phyloP scores from a whole-genome alignment of 139 green algal species.

The Picochlorum costavermella region DNA sequence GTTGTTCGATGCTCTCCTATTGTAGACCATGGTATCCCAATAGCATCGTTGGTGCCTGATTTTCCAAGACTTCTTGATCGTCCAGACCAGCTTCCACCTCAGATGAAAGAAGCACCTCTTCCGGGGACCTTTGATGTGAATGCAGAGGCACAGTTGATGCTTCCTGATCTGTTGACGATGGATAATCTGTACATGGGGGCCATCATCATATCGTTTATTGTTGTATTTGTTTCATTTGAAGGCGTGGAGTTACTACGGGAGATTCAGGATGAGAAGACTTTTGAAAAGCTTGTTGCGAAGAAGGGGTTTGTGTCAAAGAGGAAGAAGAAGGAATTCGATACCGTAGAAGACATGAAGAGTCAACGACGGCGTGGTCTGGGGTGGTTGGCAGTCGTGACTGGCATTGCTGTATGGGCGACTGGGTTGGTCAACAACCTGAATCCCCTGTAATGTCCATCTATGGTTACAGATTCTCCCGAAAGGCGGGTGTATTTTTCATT shows the following conservation, averaged over 20 bases:
- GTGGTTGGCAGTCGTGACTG: constrained; percentile 30
- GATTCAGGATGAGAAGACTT: constrained; percentile 2
- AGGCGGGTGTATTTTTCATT: constrained; percentile 19
- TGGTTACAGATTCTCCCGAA: constrained; percentile 15
- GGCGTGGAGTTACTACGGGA: not conserved
- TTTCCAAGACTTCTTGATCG: not conserved
- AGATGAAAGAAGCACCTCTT: not conserved
- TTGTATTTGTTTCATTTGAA: constrained; percentile 10
- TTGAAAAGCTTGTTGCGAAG: constrained; percentile 6
- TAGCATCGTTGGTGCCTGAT: not conserved
- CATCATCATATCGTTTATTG: constrained; percentile 3
- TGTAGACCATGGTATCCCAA: not conserved
- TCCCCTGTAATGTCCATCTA: not conserved
- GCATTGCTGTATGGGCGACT: constrained; percentile 22
- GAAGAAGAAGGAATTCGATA: not conserved
- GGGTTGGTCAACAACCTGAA: constrained; percentile 27
- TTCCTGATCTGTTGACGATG: not conserved
- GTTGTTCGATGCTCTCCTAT: too few species aligned
- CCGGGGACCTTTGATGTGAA: not conserved
- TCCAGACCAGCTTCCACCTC: not conserved
- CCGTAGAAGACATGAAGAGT: not conserved
- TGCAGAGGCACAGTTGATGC: not conserved
- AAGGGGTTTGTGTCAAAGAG: not conserved
- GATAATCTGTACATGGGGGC: not conserved
- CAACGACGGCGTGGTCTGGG: constrained; percentile 30